These are phyloP conservation scores for Blastosporella zonata DNA, from an alignment of 1,284 basidiomycete species.

Conservation along the genomic window DNA sequence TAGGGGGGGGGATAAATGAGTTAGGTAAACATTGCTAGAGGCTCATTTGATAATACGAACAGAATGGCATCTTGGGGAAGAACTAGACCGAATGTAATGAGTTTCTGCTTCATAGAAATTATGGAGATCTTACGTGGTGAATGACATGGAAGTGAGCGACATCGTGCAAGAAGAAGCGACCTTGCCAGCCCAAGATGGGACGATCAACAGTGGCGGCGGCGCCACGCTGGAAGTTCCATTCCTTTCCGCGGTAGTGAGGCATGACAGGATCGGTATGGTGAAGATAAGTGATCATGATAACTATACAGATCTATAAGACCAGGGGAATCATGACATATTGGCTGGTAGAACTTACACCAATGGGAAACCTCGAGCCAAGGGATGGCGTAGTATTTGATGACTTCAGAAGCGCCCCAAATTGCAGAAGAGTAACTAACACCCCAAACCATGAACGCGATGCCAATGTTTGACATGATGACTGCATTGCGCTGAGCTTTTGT, in stretches of 20 bases:
- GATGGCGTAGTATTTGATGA: constrained; percentile 53
- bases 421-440: constrained; percentile 33
- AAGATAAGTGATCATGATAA: constrained; percentile 55
- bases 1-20: too few relatives aligned
- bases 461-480: constrained; percentile 54
- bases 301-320: constrained; percentile 34
- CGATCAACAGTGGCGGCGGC: constrained; percentile 50
- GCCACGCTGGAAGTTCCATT: constrained; percentile 50
- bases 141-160: constrained; percentile 49
- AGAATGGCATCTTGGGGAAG: constrained; percentile 53
- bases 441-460: constrained; percentile 48
- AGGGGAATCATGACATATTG: background rate
- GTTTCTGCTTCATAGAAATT: background rate
- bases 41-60: constrained; percentile 25
- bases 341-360: constrained; percentile 41
- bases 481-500: constrained; percentile 47
- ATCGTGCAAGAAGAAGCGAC: constrained; percentile 55
- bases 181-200: constrained; percentile 48
- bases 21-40: too few relatives aligned
- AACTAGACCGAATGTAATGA: constrained; percentile 28
- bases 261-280: constrained; percentile 50
- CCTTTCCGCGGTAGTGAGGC: constrained; percentile 55
- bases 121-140: constrained; percentile 36
- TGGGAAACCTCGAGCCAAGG: constrained; percentile 57
- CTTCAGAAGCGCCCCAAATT: constrained; percentile 35